These are phyloP conservation scores for Trebouxia gelatinosa DNA, from an alignment of 163 green algal species.

Conservation along the genomic window DNA sequence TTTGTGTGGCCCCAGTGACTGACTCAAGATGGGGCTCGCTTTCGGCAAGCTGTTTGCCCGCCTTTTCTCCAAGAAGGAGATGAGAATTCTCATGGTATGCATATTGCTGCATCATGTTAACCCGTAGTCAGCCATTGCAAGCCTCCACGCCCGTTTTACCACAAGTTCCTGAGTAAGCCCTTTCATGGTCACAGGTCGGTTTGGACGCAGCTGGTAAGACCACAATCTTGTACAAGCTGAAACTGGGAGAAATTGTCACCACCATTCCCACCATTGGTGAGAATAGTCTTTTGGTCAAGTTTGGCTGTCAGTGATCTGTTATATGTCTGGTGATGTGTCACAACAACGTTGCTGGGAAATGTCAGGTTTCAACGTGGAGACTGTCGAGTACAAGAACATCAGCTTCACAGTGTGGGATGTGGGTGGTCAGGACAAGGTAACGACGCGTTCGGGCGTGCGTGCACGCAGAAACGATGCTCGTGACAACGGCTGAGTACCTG, in stretches of 20 bases:
- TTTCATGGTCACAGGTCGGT: constrained; percentile 63
- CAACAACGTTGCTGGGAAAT: too few species aligned
- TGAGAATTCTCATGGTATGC: constrained; percentile 97
- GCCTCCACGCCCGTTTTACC: background rate
- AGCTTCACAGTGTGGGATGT: constrained; percentile 99
- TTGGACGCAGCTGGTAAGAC: constrained; percentile 97
- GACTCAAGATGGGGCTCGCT: constrained; percentile 89
- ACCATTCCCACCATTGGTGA: constrained; percentile 98
- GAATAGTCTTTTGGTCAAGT: constrained; percentile 8
- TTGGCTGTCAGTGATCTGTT: background rate
- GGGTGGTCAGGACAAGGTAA: constrained; percentile 95
- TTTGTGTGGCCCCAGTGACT: too few species aligned
- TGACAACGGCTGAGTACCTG: too few species aligned
- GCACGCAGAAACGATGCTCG: too few species aligned
- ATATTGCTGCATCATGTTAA: background rate
- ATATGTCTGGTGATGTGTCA: background rate
- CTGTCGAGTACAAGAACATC: constrained; percentile 99
- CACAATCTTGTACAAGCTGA: constrained; percentile 99
- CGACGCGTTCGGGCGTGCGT: too few species aligned
- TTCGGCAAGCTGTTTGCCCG: constrained; percentile 91
- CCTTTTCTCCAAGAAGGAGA: constrained; percentile 97
- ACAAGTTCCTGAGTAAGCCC: too few species aligned
- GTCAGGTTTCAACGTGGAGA: constrained; percentile 99
- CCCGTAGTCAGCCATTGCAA: background rate
- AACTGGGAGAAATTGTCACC: constrained; percentile 98